Evolutionary conservation across 179 eudicot genomes (phyloP), one percentile per base, ranked within the genome.

Genomic region (Gypsophila paniculata): DNA sequence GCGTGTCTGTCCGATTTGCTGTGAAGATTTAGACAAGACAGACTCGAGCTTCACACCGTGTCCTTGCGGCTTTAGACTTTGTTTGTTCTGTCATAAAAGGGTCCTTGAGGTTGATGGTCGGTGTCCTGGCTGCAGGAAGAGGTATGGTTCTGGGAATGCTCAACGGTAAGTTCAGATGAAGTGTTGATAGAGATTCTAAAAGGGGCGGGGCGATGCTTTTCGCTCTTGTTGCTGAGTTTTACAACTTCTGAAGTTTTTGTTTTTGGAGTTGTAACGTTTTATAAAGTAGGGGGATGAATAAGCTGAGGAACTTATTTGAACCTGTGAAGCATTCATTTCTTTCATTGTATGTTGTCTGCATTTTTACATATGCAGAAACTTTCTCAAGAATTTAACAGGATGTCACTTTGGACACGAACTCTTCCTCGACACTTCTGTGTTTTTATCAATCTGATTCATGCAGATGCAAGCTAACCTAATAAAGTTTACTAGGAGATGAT

Each of bases 121-220:
- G 55, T 94, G 97, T 63, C 99, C 97, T 7, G 99, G 96, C 15
- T 91, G 99, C 80, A 86, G 98, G 78, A 88, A 91, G 86, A 85
- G 75, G 52, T 93, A 93, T 74, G 87, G 77, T 66, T 80, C 79
- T 59, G 57, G 32, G 21, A 70, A 64, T 39, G 23, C 38, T 55
- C 14, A 14, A 13, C 6, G 46, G 23, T 57, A 52, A 69, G 51
- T 18, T 60, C 74, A 74, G 59, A 58, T 32, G 42, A 44, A 51
- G 60, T 15, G 6, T 25, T 49, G 72, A 32, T 68, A 62, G 44
- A 49, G 60, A 36, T 46, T 39, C 23, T 65, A 8, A 48, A 29
- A 12, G 44, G 74, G 38, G 54, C 5, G 44, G 74, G 38, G 54
- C 5, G 18, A 4, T 13, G 0, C 12, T 51, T 51, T 17, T 18